Percentiles rank a stretch among this genome's conserved stretches.
phyloP scores from a whole-genome alignment of 495 filamentous ascomycete genomes.

The Talaromyces adpressus region DNA sequence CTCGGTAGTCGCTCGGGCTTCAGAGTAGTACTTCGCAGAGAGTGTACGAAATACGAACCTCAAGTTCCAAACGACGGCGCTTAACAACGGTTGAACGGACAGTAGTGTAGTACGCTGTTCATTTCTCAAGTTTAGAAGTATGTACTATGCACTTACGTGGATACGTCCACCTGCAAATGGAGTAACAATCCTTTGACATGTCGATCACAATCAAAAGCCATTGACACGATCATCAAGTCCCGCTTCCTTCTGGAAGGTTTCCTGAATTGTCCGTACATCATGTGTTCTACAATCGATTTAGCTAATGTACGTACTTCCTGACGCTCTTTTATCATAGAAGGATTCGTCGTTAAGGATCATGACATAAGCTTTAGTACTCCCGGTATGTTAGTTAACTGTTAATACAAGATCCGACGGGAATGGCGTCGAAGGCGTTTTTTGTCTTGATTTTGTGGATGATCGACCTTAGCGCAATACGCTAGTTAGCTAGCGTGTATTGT shows the following conservation, averaged over 20 bases:
- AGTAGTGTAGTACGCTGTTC: not conserved
- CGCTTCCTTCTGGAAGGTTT: not conserved
- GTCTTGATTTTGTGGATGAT: not conserved
- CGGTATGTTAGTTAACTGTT: too few relatives aligned
- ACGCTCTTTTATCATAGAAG: not conserved
- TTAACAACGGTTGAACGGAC: not conserved
- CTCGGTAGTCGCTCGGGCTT: not conserved
- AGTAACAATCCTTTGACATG: not conserved
- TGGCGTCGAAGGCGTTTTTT: constrained; percentile 4
- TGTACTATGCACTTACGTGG: not conserved
- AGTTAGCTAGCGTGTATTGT: not conserved
- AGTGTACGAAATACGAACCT: not conserved
- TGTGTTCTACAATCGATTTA: not conserved
- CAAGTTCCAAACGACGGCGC: not conserved
- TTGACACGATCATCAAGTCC: not conserved
- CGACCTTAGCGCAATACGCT: not conserved
- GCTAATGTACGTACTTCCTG: not conserved
- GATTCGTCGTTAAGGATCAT: not conserved
- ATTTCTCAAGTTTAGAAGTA: not conserved
- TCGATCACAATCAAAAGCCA: not conserved
- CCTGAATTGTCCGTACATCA: not conserved
- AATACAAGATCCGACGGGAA: not conserved
- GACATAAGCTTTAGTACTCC: not conserved
- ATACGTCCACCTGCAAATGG: not conserved
- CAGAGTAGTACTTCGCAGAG: not conserved